Conservation (phyloP, 2,329 filamentous ascomycete species). For the Didymella sp. region DNA sequence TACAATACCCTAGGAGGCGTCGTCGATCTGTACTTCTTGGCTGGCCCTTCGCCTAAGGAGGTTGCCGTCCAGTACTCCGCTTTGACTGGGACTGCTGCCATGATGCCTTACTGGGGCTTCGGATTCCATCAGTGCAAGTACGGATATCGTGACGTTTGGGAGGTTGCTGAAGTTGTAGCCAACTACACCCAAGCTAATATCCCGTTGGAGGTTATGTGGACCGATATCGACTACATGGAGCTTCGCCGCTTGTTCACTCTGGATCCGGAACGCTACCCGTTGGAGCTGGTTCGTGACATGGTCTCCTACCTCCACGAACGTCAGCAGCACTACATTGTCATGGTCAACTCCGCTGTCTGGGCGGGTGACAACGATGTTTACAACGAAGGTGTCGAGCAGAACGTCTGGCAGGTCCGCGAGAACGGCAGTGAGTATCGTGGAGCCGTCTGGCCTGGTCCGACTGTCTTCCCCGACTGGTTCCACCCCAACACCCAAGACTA, state of each 20-base stretch:
- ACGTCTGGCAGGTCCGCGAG: constrained; percentile 58
- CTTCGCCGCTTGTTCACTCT: constrained; percentile 67
- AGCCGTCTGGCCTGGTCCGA: constrained; percentile 79
- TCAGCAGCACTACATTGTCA: constrained; percentile 75
- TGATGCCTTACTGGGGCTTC: constrained; percentile 62
- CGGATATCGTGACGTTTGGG: constrained; percentile 63
- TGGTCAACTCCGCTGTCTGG: constrained; percentile 76
- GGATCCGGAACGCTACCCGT: constrained; percentile 69
- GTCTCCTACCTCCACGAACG: constrained; percentile 70
- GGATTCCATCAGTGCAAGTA: constrained; percentile 61
- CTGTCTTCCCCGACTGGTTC: constrained; percentile 81
- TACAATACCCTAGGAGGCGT: constrained; percentile 82
- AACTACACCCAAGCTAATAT: constrained; percentile 71
- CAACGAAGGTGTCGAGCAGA: constrained; percentile 65
- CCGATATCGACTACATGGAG: constrained; percentile 75
- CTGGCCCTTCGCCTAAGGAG: constrained; percentile 56
- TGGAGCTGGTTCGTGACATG: constrained; percentile 67
- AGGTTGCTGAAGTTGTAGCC: constrained; percentile 69
- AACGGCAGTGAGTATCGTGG: constrained; percentile 67
- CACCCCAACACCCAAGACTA: constrained; percentile 67
- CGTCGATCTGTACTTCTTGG: constrained; percentile 68
- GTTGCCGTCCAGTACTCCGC: constrained; percentile 58
- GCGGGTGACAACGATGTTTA: constrained; percentile 59
- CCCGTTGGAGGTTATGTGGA: constrained; percentile 70
- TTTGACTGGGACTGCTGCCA: constrained; percentile 54